phyloP scores from a whole-genome alignment of 495 filamentous ascomycete genomes.

The Tetracladium setigerum region DNA sequence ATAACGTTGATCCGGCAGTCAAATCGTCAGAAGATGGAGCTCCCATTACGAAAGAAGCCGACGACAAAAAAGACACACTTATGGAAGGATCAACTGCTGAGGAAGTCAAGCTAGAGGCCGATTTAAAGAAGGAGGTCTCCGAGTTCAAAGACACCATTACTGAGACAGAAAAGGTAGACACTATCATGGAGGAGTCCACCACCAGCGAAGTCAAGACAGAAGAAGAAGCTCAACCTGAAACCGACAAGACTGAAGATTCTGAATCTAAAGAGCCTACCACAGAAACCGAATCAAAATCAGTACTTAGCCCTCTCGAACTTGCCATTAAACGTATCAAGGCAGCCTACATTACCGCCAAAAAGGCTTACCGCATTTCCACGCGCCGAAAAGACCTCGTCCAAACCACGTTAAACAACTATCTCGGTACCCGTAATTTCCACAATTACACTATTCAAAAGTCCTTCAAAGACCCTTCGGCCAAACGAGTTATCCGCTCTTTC shows the following conservation, averaged over 20 bases:
- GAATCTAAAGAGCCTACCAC: slow-evolving; percentile 10
- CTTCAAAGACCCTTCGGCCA: slow-evolving; percentile 69
- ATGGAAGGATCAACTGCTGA: not conserved
- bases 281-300: slow-evolving; percentile 13
- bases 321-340: slow-evolving; percentile 69
- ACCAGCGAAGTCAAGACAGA: slow-evolving; percentile 8
- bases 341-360: slow-evolving; percentile 70
- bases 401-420: slow-evolving; percentile 58
- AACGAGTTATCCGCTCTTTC: slow-evolving; percentile 86
- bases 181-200: slow-evolving; percentile 12
- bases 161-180: too few species aligned
- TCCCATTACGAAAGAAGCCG: too few species aligned
- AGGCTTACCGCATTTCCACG: slow-evolving; percentile 69
- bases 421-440: slow-evolving; percentile 83
- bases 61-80: not conserved
- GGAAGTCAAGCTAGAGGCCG: slow-evolving; percentile 2
- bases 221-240: slow-evolving; percentile 2
- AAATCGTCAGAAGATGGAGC: too few species aligned
- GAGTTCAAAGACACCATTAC: slow-evolving; percentile 3
- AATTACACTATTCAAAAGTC: slow-evolving; percentile 93
- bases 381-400: slow-evolving; percentile 65
- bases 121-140: slow-evolving; percentile 3
- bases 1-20: too few species aligned
- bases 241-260: not conserved
- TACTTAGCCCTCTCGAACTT: slow-evolving; percentile 42